Conservation (phyloP, 2,329 filamentous ascomycete genomes). For the Chaetomiaceae sp. region DNA sequence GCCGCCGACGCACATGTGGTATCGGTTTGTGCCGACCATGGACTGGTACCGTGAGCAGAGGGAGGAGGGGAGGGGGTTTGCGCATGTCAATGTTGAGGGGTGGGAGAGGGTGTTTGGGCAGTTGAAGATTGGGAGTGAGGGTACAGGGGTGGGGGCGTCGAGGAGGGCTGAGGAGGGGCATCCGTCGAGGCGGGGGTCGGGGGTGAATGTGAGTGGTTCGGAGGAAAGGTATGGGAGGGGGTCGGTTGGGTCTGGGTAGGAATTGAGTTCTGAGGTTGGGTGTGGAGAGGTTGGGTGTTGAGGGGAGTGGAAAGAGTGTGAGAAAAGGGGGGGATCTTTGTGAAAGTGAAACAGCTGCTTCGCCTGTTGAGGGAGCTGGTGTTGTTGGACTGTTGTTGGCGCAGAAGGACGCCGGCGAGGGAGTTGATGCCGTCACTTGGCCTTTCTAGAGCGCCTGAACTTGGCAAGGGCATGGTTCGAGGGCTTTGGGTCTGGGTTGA, state of each 20-base stretch:
- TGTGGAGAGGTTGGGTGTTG: too few relatives aligned
- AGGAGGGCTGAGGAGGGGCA: background rate
- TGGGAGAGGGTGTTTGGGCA: slow-evolving; percentile 40
- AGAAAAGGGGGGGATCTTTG: too few relatives aligned
- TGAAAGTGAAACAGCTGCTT: too few relatives aligned
- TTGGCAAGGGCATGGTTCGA: too few relatives aligned
- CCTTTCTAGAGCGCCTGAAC: too few relatives aligned
- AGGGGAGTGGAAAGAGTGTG: too few relatives aligned
- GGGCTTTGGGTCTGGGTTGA: too few relatives aligned
- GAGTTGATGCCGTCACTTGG: too few relatives aligned
- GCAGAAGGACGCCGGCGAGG: too few relatives aligned
- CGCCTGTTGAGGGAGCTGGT: too few relatives aligned
- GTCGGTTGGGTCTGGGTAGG: background rate
- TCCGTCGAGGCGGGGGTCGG: background rate
- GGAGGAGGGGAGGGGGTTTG: slow-evolving; percentile 44
- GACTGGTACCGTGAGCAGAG: slow-evolving; percentile 50
- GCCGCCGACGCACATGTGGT: slow-evolving; percentile 30
- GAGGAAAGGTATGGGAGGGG: background rate
- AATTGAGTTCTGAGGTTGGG: too few relatives aligned
- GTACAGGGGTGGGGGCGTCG: background rate
- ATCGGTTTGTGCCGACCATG: slow-evolving; percentile 43
- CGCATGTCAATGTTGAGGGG: slow-evolving; percentile 43
- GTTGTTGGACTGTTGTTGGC: too few relatives aligned
- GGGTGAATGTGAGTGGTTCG: background rate
- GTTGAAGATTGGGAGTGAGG: slow-evolving; percentile 17